Evolutionary conservation across 2,329 filamentous ascomycete species (phyloP).

Genomic region (Cercospora sojina): DNA sequence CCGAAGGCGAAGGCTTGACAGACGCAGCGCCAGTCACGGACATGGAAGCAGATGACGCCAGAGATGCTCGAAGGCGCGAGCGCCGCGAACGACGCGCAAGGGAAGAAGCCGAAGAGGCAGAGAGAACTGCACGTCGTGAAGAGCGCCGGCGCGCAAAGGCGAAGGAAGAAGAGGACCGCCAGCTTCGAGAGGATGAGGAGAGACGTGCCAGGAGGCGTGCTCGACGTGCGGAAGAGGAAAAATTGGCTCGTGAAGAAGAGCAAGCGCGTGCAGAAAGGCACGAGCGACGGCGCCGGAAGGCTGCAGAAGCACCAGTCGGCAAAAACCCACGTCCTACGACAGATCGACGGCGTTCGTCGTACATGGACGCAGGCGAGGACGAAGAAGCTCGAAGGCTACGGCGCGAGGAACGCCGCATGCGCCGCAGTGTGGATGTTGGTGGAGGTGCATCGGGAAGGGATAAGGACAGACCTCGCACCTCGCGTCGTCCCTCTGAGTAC

Average conservation of each 20-base stretch:
- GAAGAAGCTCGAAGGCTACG: constrained; percentile 40
- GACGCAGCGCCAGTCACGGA: constrained; percentile 34
- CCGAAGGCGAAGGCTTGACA: constrained; percentile 32
- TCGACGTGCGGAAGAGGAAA: constrained; percentile 36
- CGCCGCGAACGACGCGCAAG: constrained; percentile 37
- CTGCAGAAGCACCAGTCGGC: constrained; percentile 26
- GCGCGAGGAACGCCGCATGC: constrained; percentile 46
- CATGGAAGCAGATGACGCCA: constrained; percentile 33
- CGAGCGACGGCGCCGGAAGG: constrained; percentile 30
- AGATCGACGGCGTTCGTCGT: constrained; percentile 33
- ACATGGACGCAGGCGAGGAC: constrained; percentile 33
- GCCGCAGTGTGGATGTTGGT: constrained; percentile 40
- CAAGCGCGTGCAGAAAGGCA: constrained; percentile 33
- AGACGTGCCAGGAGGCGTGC: constrained; percentile 31
- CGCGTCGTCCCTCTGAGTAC: constrained; percentile 35
- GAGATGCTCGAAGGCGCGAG: constrained; percentile 38
- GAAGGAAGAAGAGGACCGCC: constrained; percentile 36
- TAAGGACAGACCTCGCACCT: constrained; percentile 34
- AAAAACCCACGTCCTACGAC: constrained; percentile 27
- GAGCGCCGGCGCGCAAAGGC: constrained; percentile 32
- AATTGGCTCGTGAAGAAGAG: constrained; percentile 33
- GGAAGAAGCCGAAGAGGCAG: constrained; percentile 44
- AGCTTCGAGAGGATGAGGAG: constrained; percentile 32
- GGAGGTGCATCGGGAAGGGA: constrained; percentile 30
- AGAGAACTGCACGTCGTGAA: constrained; percentile 29